Conservation (phyloP, 2,329 filamentous ascomycete genomes). For the Hortaea werneckii region DNA sequence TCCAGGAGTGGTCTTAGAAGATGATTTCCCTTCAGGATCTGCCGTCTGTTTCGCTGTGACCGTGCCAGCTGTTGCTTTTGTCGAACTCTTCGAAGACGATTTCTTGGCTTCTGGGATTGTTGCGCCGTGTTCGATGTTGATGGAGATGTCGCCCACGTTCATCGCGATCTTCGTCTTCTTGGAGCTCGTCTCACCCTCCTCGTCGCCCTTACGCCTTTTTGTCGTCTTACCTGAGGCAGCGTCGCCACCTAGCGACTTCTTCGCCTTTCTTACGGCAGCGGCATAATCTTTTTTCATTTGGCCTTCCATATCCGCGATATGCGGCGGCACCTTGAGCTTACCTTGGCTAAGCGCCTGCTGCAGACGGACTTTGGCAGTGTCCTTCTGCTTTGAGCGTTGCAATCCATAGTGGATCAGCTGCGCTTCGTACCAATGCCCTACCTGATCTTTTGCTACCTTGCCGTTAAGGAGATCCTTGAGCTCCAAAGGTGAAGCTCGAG, state of each 20-base stretch:
- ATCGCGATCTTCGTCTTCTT: slow-evolving; percentile 20
- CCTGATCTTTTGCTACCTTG: slow-evolving; percentile 34
- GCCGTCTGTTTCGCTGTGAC: neutral
- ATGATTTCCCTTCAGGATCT: neutral
- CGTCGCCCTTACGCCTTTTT: slow-evolving; percentile 16
- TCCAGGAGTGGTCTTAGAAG: neutral
- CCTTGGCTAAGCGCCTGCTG: slow-evolving; percentile 45
- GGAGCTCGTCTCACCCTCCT: slow-evolving; percentile 7
- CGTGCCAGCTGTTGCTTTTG: slow-evolving; percentile 1
- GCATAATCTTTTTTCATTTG: slow-evolving; percentile 50
- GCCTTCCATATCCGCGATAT: slow-evolving; percentile 41
- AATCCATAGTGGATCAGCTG: slow-evolving; percentile 55
- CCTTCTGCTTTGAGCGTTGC: slow-evolving; percentile 46
- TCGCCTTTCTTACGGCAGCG: slow-evolving; percentile 41
- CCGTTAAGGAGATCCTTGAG: slow-evolving; percentile 15
- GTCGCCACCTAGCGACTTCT: slow-evolving; percentile 1
- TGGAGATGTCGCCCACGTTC: slow-evolving; percentile 13
- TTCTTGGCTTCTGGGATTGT: slow-evolving; percentile 4
- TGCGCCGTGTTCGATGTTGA: slow-evolving; percentile 17
- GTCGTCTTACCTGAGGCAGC: slow-evolving; percentile 1
- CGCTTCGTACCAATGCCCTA: slow-evolving; percentile 53
- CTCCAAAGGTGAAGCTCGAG: slow-evolving; percentile 17
- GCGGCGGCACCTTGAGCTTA: slow-evolving; percentile 39
- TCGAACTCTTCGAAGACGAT: neutral
- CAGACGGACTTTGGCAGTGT: slow-evolving; percentile 48